Evolutionary conservation across 2,329 filamentous ascomycete species (phyloP).

Genomic region (Pseudogymnoascus destructans): DNA sequence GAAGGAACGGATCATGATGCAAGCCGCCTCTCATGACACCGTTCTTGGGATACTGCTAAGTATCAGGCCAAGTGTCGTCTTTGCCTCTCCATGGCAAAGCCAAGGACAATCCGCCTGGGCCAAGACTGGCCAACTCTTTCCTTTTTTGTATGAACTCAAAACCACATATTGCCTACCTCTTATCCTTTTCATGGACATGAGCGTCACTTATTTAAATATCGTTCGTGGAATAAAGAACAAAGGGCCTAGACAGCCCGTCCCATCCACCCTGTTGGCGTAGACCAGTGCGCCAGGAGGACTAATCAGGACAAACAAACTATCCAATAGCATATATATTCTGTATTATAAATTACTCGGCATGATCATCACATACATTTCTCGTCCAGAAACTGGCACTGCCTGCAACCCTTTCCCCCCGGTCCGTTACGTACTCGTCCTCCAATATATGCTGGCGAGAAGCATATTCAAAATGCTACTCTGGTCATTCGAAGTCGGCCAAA

Average conservation of each 20-base stretch:
- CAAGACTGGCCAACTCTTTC: background rate
- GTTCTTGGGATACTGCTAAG: slow-evolving; percentile 1
- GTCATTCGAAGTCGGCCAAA: background rate
- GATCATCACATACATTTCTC: background rate
- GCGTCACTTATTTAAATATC: slow-evolving; percentile 29
- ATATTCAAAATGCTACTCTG: background rate
- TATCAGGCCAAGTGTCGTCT: background rate
- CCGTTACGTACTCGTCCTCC: background rate
- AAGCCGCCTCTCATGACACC: background rate
- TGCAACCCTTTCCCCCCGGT: background rate
- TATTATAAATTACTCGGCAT: slow-evolving; percentile 5
- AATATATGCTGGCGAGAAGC: background rate
- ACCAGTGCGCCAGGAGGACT: slow-evolving; percentile 28
- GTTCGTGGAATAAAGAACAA: slow-evolving; percentile 28
- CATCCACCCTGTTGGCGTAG: slow-evolving; percentile 28
- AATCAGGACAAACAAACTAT: slow-evolving; percentile 26
- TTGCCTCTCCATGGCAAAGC: background rate
- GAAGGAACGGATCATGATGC: background rate
- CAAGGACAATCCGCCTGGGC: background rate
- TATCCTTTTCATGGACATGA: slow-evolving; percentile 26
- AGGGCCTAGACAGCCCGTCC: slow-evolving; percentile 29
- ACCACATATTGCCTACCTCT: slow-evolving; percentile 30
- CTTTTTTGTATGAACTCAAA: slow-evolving; percentile 14
- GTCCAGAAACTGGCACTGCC: background rate
- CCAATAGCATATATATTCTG: slow-evolving; percentile 3